Percentiles rank a stretch among this genome's conserved stretches.
Conservation (phyloP, 768 basidiomycete species). For the Antrodiella citrinella region DNA sequence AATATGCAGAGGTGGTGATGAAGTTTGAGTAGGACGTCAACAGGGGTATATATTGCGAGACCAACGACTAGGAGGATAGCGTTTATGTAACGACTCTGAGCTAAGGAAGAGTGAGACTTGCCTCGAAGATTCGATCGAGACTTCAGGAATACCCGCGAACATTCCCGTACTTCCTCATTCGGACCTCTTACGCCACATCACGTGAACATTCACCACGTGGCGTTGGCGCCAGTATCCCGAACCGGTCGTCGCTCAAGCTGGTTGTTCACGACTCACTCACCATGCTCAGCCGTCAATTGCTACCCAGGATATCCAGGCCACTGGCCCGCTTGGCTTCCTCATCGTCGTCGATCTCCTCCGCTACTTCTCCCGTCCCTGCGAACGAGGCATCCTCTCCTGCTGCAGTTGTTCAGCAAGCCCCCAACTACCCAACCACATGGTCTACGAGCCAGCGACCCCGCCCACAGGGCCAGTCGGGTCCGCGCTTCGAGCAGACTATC, state of each 20-base stretch:
- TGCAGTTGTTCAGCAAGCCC: constrained; percentile 55
- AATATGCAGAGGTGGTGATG: constrained; percentile 9
- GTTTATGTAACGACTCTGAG: too few species aligned
- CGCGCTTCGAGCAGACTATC: constrained; percentile 88
- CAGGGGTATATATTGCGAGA: too few species aligned
- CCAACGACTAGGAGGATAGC: too few species aligned
- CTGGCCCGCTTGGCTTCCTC: constrained; percentile 22
- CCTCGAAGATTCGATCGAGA: not conserved
- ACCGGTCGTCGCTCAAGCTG: constrained; percentile 1
- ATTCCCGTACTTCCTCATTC: not conserved
- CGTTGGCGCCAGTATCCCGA: not conserved
- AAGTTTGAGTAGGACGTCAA: constrained; percentile 6
- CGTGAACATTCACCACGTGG: not conserved
- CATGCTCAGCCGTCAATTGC: constrained; percentile 22
- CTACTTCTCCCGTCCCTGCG: constrained; percentile 14
- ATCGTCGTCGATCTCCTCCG: constrained; percentile 10
- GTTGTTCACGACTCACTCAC: constrained; percentile 7
- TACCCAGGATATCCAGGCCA: constrained; percentile 19
- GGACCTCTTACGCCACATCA: not conserved
- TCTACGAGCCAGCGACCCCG: constrained; percentile 74
- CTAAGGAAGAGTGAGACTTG: too few species aligned
- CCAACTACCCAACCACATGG: constrained; percentile 81
- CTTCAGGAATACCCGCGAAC: constrained; percentile 1
- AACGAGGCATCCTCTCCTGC: constrained; percentile 17
- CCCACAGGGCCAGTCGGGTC: constrained; percentile 46